A percentile compares a stretch with the other conserved stretches of the same genome.
phyloP scores from a whole-genome alignment of 352 stramenopile genomes.

The Phytophthora chlamydospora region DNA sequence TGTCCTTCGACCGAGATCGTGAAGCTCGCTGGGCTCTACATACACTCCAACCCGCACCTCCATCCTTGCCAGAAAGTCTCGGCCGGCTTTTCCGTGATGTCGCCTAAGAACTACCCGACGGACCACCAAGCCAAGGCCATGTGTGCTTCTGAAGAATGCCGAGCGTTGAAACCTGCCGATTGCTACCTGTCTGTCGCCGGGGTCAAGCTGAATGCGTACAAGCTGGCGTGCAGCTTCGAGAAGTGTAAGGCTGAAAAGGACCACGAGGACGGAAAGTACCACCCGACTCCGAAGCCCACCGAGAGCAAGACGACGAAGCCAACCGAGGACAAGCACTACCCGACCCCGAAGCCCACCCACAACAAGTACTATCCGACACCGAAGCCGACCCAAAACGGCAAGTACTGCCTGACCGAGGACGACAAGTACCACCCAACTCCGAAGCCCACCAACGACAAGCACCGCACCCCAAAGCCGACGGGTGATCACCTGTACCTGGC shows the following conservation, averaged over 20 bases:
- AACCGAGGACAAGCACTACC: constrained; percentile 6
- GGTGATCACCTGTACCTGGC: neutral
- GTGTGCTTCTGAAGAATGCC: constrained; percentile 25
- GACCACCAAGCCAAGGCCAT: constrained; percentile 34
- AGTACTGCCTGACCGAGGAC: constrained; percentile 4
- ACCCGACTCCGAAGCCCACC: neutral
- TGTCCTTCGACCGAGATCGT: constrained; percentile 30
- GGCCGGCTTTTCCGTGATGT: constrained; percentile 25
- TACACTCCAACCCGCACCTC: constrained; percentile 33
- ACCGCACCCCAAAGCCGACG: constrained; percentile 1
- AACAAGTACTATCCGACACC: constrained; percentile 15
- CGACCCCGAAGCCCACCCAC: constrained; percentile 9
- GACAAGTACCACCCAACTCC: constrained; percentile 7
- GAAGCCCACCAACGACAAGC: constrained; percentile 4
- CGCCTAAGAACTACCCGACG: constrained; percentile 28
- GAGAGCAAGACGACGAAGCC: neutral
- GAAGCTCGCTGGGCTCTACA: constrained; percentile 38
- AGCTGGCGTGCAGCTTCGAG: constrained; percentile 13
- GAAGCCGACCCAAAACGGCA: constrained; percentile 2
- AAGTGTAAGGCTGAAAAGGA: constrained; percentile 12
- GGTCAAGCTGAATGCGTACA: constrained; percentile 32
- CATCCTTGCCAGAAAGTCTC: constrained; percentile 33
- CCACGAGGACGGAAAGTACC: constrained; percentile 8
- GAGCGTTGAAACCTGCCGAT: constrained; percentile 19
- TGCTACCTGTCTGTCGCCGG: constrained; percentile 32